Evolutionary conservation across 768 basidiomycete genomes (phyloP), one percentile per base, ranked within the genome.

Genomic region (Kwoniella bestiolae): DNA sequence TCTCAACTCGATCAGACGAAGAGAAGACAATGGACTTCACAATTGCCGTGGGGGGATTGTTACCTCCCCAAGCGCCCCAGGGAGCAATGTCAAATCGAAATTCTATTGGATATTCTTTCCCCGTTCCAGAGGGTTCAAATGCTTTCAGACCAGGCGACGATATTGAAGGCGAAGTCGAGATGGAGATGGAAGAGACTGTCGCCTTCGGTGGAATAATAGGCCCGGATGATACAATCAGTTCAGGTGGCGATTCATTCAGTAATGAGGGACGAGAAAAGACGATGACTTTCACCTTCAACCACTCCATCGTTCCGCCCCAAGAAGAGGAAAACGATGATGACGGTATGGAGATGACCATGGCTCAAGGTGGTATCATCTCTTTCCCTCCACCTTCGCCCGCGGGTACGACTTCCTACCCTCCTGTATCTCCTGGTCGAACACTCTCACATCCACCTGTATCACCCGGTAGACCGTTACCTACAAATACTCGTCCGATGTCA

Each of bases 161-260:
- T 7, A 64, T 66, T 21, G 72, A 69, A 49, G 76, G 65, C 9
- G 70, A 71, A 16, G 67, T 65, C 2, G 79, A 74, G 47, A 73
- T 79, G 65, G 74, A 74, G n/a, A 80, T 82, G 79, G 80, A 82
- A 25, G 77, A 79, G 63, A 82, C 81, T n/a, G 65, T 80, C 59
- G 81, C 79, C 16, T 63, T 76, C 29, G 81, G 81, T 16, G 81
- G 81, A 16, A 77, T 80, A 61, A 71, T 76, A 32, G 61, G 67
- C 21, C 64, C 58, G 5, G 72, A 72, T 60, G 77, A 74, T 47
- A 65, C 64, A 18, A 38, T 78, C 45, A 68, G 67, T 34, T 68
- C 74, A 3, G 62, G 61, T 1, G 67, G 64, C 1, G 75, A 69
- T 26, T 70, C 69, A 9, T 53, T 47, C 9, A 69, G 66, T 7